These are phyloP conservation scores for Pichia californica DNA, from an alignment of 805 yeast genomes.

Conservation along the genomic window DNA sequence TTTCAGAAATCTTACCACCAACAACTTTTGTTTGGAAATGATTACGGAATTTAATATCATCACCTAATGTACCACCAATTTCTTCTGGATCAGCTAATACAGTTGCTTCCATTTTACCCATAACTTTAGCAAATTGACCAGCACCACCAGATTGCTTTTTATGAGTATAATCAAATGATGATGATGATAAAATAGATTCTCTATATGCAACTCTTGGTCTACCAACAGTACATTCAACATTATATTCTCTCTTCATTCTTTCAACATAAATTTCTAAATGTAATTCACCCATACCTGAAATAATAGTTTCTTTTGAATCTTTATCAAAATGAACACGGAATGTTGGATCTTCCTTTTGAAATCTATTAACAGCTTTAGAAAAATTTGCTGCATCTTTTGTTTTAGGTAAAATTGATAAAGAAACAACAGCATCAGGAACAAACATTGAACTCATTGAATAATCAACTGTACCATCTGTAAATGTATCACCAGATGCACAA, in stretches of 20 bases:
- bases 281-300: constrained; percentile 92
- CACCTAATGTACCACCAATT: constrained; percentile 24
- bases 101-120: constrained; percentile 58
- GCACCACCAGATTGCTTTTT: constrained; percentile 99
- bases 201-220: constrained; percentile 97
- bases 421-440: constrained; percentile 98
- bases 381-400: constrained; percentile 82
- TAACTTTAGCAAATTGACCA: constrained; percentile 96
- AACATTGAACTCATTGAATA: constrained; percentile 96
- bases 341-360: constrained; percentile 99
- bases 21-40: constrained; percentile 80
- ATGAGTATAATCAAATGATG: constrained; percentile 88
- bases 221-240: constrained; percentile 92
- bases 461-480: constrained; percentile 73
- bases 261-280: constrained; percentile 97
- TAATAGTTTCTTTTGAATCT: constrained; percentile 89
- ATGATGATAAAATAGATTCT: constrained; percentile 72
- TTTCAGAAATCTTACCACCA: constrained; percentile 96
- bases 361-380: constrained; percentile 93
- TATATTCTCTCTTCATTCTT: constrained; percentile 96
- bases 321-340: constrained; percentile 86
- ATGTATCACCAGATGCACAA: constrained; percentile 98
- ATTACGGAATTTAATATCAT: constrained; percentile 42
- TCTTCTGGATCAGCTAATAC: constrained; percentile 48
- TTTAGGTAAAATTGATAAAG: constrained; percentile 83